Percentiles rank a stretch among this genome's conserved stretches.
These are phyloP conservation scores for Phytophthora podocarpi DNA, from an alignment of 352 stramenopile genomes.

Conservation along the genomic window DNA sequence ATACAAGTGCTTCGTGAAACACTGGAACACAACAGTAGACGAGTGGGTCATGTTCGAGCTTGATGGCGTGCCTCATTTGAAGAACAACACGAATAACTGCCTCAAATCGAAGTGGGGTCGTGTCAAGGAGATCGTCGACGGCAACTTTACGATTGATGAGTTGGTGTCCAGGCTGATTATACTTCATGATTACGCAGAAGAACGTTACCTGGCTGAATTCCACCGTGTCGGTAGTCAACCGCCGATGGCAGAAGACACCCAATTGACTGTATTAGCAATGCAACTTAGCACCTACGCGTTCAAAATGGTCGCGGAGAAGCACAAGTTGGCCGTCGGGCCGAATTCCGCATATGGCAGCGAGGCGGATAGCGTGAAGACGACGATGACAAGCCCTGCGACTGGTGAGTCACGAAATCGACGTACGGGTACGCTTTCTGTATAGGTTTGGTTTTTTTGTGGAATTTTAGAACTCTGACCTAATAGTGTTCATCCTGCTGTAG, in stretches of 20 bases:
- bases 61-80: slow-evolving; percentile 5
- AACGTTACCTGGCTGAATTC: background rate
- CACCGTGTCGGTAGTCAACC: slow-evolving; percentile 1
- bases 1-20: slow-evolving; percentile 9
- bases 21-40: slow-evolving; percentile 8
- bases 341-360: background rate
- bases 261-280: background rate
- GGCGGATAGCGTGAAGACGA: background rate
- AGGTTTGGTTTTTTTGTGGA: slow-evolving; percentile 6
- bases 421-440: slow-evolving; percentile 7
- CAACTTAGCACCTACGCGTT: background rate
- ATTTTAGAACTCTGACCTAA: no score
- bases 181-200: slow-evolving; percentile 4
- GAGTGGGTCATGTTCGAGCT: slow-evolving; percentile 9
- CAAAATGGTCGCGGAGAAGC: background rate
- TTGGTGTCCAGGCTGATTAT: slow-evolving; percentile 4
- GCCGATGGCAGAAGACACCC: background rate
- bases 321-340: background rate
- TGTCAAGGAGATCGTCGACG: slow-evolving; percentile 7
- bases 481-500: no score
- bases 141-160: slow-evolving; percentile 6
- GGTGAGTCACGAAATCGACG: background rate
- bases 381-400: background rate
- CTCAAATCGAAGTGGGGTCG: slow-evolving; percentile 12
- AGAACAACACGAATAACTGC: slow-evolving; percentile 12